phyloP scores from a whole-genome alignment of 495 filamentous ascomycete genomes.

The Saxophila tyrrhenica region DNA sequence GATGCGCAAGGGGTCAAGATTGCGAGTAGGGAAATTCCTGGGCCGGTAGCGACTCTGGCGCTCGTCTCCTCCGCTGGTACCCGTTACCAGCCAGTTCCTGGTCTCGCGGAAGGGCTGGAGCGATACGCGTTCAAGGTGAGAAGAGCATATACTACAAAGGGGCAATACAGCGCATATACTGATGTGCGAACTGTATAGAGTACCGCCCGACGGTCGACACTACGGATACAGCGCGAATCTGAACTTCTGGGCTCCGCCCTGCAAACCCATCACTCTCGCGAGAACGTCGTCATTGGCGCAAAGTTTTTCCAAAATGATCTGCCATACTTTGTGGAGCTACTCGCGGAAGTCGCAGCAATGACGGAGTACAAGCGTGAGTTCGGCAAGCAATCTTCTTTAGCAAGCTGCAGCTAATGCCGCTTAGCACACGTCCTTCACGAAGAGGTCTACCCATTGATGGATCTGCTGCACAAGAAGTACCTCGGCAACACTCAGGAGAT shows the following conservation, averaged over 20 bases:
- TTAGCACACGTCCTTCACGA: slow-evolving; percentile 81
- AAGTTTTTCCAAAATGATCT: slow-evolving; percentile 92
- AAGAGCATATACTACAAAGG: background rate
- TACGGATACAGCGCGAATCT: slow-evolving; percentile 86
- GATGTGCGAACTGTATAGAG: slow-evolving; percentile 41
- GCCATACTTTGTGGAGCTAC: slow-evolving; percentile 92
- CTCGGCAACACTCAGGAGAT: slow-evolving; percentile 54
- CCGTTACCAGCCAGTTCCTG: slow-evolving; percentile 78
- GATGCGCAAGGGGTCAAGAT: slow-evolving; percentile 81
- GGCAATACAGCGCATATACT: background rate
- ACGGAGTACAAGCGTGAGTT: slow-evolving; percentile 54
- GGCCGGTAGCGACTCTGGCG: slow-evolving; percentile 79
- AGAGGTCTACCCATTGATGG: slow-evolving; percentile 62
- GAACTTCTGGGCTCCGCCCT: slow-evolving; percentile 89
- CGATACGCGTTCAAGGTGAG: slow-evolving; percentile 93
- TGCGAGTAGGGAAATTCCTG: slow-evolving; percentile 73
- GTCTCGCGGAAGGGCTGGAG: slow-evolving; percentile 78
- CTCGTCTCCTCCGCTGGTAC: slow-evolving; percentile 88
- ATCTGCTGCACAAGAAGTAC: slow-evolving; percentile 57
- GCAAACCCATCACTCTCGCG: slow-evolving; percentile 72
- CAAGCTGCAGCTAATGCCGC: slow-evolving; percentile 2
- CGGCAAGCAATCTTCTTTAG: background rate
- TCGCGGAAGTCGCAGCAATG: slow-evolving; percentile 78
- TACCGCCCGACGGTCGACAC: slow-evolving; percentile 70
- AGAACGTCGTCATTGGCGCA: slow-evolving; percentile 81